Percentiles rank a stretch among this genome's conserved stretches.
phyloP scores from a whole-genome alignment of 805 yeast species.

The Lipomyces spencermartinsiae region DNA sequence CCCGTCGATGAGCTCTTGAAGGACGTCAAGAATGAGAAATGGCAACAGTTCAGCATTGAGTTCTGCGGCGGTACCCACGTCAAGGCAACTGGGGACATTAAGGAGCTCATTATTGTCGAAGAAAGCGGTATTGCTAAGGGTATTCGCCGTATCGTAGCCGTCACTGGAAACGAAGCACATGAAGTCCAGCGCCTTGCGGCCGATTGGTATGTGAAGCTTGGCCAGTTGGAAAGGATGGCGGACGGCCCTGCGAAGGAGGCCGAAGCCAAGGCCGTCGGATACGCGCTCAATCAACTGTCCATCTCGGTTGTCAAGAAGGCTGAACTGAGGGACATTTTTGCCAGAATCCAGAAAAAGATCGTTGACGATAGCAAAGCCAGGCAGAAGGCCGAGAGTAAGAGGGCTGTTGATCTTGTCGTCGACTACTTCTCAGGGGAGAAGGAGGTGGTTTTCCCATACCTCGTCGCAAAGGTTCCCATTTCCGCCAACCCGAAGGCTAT shows the following conservation, averaged over 20 bases:
- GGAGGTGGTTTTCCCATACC: conserved; percentile 51
- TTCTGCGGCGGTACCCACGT: conserved; percentile 99
- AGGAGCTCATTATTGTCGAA: conserved; percentile 86
- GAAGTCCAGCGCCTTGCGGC: conserved; percentile 85
- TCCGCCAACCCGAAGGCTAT: conserved; percentile 90
- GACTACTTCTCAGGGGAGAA: conserved; percentile 66
- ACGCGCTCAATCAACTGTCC: conserved; percentile 77
- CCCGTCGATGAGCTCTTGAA: conserved; percentile 81
- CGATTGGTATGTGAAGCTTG: conserved; percentile 69
- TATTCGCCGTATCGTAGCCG: conserved; percentile 96
- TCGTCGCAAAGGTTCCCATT: conserved; percentile 72
- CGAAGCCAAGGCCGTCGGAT: conserved; percentile 81
- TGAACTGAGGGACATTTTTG: conserved; percentile 73
- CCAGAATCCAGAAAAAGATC: conserved; percentile 79
- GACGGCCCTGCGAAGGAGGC: conserved; percentile 82
- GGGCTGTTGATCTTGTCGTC: conserved; percentile 77
- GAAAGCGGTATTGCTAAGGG: conserved; percentile 99
- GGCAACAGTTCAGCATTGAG: conserved; percentile 84
- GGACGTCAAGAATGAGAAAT: conserved; percentile 72
- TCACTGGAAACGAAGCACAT: conserved; percentile 88
- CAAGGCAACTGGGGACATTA: conserved; percentile 87
- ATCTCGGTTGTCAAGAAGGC: conserved; percentile 84
- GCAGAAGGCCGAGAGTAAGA: conserved; percentile 87
- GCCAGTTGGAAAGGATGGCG: conserved; percentile 64
- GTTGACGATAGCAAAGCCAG: conserved; percentile 86